Evolutionary conservation across 495 filamentous ascomycete species (phyloP), one percentile per base, ranked within the genome.

Genomic region (Hyaloscypha variabilis): DNA sequence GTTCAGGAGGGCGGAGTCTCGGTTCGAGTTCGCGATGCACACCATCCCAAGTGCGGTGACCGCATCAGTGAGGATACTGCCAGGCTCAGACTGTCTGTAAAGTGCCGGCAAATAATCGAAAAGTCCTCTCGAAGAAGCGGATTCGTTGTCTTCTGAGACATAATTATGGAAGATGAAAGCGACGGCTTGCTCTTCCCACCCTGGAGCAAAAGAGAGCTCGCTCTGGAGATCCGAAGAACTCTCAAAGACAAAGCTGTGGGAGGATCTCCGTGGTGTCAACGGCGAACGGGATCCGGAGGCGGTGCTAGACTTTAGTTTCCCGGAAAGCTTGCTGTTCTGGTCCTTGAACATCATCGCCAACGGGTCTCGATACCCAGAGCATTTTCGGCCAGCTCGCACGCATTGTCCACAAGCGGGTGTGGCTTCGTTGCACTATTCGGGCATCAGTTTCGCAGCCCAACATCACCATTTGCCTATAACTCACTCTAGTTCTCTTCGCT

Each of bases 361-460:
- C 17, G 6, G 19, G n/a, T 52, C 49, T n/a, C 49, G 49, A 24
- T 52, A 52, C 6, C 49, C 49, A 24, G 49, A 52, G n/a, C 49
- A 52, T n/a, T n/a, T 6, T 19, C 49, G 17, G 5, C 49, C 23
- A 6, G 49, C 49, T 6, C 49, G 49, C 23, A 52, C 23, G 17
- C 49, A 52, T 52, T 52, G 49, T 52, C 19, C 49, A 52, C 49
- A 52, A 52, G 49, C 17, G 49, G 49, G 49, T 24, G 5, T 52
- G 17, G 49, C 49, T 52, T 52, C 49, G 23, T 52, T 52, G 49
- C 49, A 52, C 49, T 52, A 24, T 52, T 52, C n/a, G 6, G 17
- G 19, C n/a, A n/a, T 52, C 23, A 52, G 49, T 52, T 19, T 36
- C 31, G 31, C 31, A 5, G 13, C 31, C 13, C 13, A 6, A 6